Evolutionary conservation across 305 asterid species (phyloP).

Genomic region (Fraxinus sp.): DNA sequence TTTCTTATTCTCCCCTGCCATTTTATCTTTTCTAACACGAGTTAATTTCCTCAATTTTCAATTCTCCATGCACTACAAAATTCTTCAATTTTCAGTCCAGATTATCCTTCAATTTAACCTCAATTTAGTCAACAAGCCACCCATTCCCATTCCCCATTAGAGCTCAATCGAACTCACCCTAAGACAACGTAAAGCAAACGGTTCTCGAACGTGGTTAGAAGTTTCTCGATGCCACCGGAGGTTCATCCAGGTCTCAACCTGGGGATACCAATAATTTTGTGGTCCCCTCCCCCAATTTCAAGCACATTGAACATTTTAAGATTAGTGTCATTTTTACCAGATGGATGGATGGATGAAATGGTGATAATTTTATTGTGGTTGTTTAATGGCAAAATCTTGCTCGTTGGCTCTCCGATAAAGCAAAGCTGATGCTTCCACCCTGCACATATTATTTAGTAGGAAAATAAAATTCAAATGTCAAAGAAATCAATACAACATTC

Average conservation of each 20-base stretch:
- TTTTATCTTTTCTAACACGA: background rate
- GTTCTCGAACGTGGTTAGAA: background rate
- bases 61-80: background rate
- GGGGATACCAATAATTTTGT: background rate
- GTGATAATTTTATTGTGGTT: constrained; percentile 43
- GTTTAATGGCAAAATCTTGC: constrained; percentile 82
- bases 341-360: background rate
- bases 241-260: background rate
- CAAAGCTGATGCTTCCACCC: constrained; percentile 98
- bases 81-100: background rate
- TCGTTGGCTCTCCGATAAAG: constrained; percentile 93
- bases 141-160: background rate
- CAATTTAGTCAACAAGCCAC: background rate
- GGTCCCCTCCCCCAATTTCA: background rate
- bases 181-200: background rate
- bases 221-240: background rate
- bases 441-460: constrained; percentile 37
- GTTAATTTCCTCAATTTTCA: background rate
- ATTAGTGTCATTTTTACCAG: constrained; percentile 23
- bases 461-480: background rate
- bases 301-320: background rate
- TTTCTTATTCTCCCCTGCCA: background rate
- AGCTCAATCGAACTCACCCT: background rate
- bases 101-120: background rate
- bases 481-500: background rate